These are phyloP conservation scores for Serendipita indica DNA, from an alignment of 768 basidiomycete species.

Conservation along the genomic window DNA sequence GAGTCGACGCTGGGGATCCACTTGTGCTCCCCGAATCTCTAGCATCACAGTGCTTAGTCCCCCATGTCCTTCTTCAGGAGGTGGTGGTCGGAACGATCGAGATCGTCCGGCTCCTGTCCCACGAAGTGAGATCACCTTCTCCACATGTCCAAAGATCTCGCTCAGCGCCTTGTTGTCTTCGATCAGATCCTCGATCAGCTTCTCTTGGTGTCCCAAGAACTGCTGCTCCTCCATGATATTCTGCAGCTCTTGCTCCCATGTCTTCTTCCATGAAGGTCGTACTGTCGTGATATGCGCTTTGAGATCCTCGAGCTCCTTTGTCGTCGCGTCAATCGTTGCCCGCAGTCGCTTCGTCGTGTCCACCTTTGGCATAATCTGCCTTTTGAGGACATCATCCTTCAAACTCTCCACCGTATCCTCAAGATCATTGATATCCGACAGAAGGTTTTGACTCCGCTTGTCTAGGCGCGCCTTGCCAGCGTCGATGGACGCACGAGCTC, in stretches of 20 bases:
- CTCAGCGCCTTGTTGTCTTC: slow-evolving; percentile 85
- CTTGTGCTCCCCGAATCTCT: slow-evolving; percentile 70
- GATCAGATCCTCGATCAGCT: slow-evolving; percentile 71
- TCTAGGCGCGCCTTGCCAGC: slow-evolving; percentile 90
- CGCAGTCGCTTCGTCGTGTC: slow-evolving; percentile 53
- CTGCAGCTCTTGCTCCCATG: slow-evolving; percentile 92
- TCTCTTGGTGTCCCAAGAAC: slow-evolving; percentile 83
- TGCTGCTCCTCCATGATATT: slow-evolving; percentile 96
- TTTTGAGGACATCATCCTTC: slow-evolving; percentile 81
- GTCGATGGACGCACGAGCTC: slow-evolving; percentile 76
- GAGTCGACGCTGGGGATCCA: slow-evolving; percentile 71
- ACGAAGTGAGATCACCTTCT: slow-evolving; percentile 68
- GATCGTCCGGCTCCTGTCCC: slow-evolving; percentile 30
- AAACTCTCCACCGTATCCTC: slow-evolving; percentile 81
- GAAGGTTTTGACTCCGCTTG: slow-evolving; percentile 66
- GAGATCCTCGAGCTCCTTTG: slow-evolving; percentile 57
- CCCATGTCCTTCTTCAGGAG: slow-evolving; percentile 48
- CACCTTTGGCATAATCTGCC: slow-evolving; percentile 71
- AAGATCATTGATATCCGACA: slow-evolving; percentile 86
- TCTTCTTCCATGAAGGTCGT: slow-evolving; percentile 97
- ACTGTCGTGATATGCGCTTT: slow-evolving; percentile 75
- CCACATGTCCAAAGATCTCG: slow-evolving; percentile 80
- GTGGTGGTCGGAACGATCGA: slow-evolving; percentile 41
- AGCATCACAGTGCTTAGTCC: slow-evolving; percentile 71
- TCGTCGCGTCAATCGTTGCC: slow-evolving; percentile 51